Base-by-base conservation (phyloP, 2,329 filamentous ascomycete genomes). In the Periglandula ipomoeae region DNA sequence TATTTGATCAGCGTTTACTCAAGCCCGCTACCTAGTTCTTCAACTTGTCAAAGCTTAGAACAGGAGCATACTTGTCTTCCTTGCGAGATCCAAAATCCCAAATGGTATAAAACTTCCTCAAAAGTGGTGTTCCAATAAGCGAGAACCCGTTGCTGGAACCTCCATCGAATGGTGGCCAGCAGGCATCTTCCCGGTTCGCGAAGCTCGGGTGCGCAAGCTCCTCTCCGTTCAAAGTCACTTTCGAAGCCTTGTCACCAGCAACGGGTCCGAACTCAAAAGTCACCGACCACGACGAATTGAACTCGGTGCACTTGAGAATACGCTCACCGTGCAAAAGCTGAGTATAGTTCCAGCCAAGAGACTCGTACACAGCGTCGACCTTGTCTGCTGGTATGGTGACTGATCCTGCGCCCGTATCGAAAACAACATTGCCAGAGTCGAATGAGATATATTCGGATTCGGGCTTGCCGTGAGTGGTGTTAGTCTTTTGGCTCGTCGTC, bases 271-370 rank as follows among this genome's bases (percentile, higher is more conserved):
- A 54, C n/a, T 57, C 50, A 23, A 67, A 58, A 0, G 59, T 53
- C 13, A 66, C 32, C 1, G 61, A 61, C 65, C 66, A 68, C 48
- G 58, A 54, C 32, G 61, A 51, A 48, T 63, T 67, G 50, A 68
- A 67, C 32, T 68, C 64, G 52, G 47, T 56, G 56, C 66, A 68
- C 20, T 62, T 50, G 5, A 63, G 64, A 40, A 66, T 50, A 39
- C 60, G 55, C 0, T 63, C 49, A 24, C 56, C 56, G 0, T 40
- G 40, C 8, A 61, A 26, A 45, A 68, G 62, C 1, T 59, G 59
- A 0, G 56, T 62, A 52, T 54, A 65, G 60, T 67, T 64, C 64
- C 62, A 61, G 2, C 65, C 64, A 23, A 68, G 61, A 0, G 61
- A 59, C 26, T 53, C 51, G 53, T 68, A 68, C 32, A 68, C 52